A percentile compares a stretch with the other conserved stretches of the same genome.
Conservation (phyloP, 2,329 filamentous ascomycete genomes). For the Neofusicoccum umdonicola region DNA sequence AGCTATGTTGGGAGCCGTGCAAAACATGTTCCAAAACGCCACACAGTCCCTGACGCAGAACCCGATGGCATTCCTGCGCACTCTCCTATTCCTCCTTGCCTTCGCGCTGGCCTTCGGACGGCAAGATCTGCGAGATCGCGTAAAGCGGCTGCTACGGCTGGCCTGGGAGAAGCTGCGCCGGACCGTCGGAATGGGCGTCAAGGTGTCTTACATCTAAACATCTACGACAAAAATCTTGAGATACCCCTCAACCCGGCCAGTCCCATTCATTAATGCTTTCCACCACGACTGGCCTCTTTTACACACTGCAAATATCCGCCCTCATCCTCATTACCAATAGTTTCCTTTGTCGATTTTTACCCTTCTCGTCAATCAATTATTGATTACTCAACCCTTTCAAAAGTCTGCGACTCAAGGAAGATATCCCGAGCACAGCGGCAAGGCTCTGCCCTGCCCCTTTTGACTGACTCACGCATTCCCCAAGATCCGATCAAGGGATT, state of each 20-base stretch:
- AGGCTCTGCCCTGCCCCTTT: neutral
- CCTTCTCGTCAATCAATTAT: neutral
- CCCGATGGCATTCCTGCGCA: constrained; percentile 56
- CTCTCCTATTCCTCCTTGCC: constrained; percentile 76
- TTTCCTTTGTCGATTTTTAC: constrained; percentile 3
- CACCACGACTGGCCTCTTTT: neutral
- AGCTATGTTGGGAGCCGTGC: constrained; percentile 34
- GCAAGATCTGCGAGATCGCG: constrained; percentile 69
- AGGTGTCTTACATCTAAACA: constrained; percentile 85
- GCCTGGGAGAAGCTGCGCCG: constrained; percentile 79
- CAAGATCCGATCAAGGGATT: neutral
- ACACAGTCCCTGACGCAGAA: constrained; percentile 53
- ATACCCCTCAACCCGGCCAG: neutral
- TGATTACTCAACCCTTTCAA: neutral
- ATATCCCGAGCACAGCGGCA: neutral
- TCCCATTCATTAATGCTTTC: neutral
- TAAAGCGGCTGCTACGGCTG: constrained; percentile 65
- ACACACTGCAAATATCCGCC: constrained; percentile 4
- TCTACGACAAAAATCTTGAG: neutral
- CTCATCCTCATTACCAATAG: neutral
- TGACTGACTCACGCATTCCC: neutral
- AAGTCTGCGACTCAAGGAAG: neutral
- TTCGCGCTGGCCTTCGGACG: constrained; percentile 74
- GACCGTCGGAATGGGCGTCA: constrained; percentile 93
- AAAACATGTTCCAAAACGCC: constrained; percentile 51